Evolutionary conservation across 2,329 filamentous ascomycete species (phyloP).

Genomic region (Aspergillus persii): DNA sequence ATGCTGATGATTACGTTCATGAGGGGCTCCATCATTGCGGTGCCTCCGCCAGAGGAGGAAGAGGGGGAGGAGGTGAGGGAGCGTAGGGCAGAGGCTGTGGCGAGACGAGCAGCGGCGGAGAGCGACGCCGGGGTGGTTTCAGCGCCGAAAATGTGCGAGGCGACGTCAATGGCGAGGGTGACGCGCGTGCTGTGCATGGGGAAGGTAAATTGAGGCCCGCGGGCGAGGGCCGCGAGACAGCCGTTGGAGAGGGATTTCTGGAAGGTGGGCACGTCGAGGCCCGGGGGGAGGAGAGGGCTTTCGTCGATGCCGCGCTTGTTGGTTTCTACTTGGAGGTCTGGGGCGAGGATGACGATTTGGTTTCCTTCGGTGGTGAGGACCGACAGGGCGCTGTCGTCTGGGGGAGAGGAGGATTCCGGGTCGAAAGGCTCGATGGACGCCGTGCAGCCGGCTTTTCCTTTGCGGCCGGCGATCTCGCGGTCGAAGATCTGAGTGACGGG

Average conservation of each 20-base stretch:
- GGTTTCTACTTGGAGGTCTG: conserved; percentile 44
- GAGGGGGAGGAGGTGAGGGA: conserved; percentile 46
- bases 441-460: conserved; percentile 73
- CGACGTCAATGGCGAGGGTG: conserved; percentile 65
- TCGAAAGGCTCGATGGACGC: conserved; percentile 63
- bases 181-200: conserved; percentile 76
- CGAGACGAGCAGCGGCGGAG: conserved; percentile 66
- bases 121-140: conserved; percentile 66
- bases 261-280: conserved; percentile 51
- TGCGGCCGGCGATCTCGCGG: conserved; percentile 74
- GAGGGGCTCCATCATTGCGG: conserved; percentile 83
- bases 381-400: conserved; percentile 30
- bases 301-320: conserved; percentile 41
- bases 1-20: conserved; percentile 87
- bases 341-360: conserved; percentile 57
- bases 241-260: conserved; percentile 68
- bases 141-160: conserved; percentile 61
- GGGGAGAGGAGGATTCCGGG: conserved; percentile 20
- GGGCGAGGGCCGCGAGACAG: conserved; percentile 75
- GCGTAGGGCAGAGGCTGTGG: conserved; percentile 68
- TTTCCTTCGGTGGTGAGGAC: conserved; percentile 66
- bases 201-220: conserved; percentile 76
- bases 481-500: conserved; percentile 68
- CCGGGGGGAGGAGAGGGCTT: conserved; percentile 52
- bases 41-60: conserved; percentile 46